Evolutionary conservation across 495 filamentous ascomycete species (phyloP), one percentile per base, ranked within the genome.

Genomic region (Penicillium herquei): DNA sequence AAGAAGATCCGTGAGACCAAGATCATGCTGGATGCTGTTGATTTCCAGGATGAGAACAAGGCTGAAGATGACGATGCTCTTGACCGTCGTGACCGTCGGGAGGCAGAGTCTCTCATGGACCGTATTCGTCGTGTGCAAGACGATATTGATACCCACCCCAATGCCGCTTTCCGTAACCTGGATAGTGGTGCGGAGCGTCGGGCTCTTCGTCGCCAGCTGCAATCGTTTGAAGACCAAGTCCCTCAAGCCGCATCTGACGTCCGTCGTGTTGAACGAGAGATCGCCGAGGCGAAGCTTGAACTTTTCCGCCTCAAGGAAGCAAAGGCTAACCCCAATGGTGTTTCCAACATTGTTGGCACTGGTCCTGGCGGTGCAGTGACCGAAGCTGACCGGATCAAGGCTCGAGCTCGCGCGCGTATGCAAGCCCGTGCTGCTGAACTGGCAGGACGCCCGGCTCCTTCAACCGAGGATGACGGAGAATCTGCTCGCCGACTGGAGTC

Each of bases 1-100:
- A 99, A 98, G 79, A 91, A 90, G 70, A 91, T 99, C 56, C 89
- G 86, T 43, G 95, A 99, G 76, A 92, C 94, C 67, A 91, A 96
- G 70, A 84, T 99, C 13, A 78, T 99, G 62, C 80, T 99, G n/a
- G 93, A 98, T 68, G 94, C 95, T 2, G 92, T 96, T 69, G 95
- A 99, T 65, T 97, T 96, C 70, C 88, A 91, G 62, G 95, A 98
- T 59, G 92, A 97, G 71, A 90, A 89, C 66, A 80, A 83, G 44
- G 84, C 83, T 2, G 95, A 98, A 62, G 89, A 97, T 68, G 94
- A 98, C 58, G 94, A 97, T 56, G 86, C 86, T 16, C 81, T 97
- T 26, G 95, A 98, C 64, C 86, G 94, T 43, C 84, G 87, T 52
- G 95, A 99, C 70, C 84, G 91, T 50, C 86, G 90, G 21, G 95